Conservation (phyloP, 2,329 filamentous ascomycete species). For the Exophiala aquamarina region DNA sequence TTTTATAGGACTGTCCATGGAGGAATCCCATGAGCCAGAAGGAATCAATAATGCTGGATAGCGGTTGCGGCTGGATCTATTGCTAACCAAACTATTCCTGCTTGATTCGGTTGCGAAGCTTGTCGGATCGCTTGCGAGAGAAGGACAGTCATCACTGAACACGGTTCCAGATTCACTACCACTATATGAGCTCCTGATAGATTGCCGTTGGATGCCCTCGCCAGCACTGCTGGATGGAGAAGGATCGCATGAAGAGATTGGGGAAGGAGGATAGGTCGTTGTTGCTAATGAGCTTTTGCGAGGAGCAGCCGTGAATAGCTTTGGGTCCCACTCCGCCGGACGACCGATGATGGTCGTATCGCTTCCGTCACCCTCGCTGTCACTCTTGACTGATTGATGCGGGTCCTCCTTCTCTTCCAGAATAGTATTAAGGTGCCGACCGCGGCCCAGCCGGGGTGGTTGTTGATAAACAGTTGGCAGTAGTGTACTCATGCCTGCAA, state of each 20-base stretch:
- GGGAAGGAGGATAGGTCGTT: conserved; percentile 24
- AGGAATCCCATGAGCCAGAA: conserved; percentile 57
- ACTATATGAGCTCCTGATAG: conserved; percentile 83
- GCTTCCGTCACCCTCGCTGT: conserved; percentile 40
- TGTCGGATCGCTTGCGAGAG: conserved; percentile 51
- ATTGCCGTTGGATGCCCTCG: conserved; percentile 66
- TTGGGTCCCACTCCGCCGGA: conserved; percentile 33
- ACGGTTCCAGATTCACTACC: conserved; percentile 75
- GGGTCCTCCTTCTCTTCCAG: conserved; percentile 54
- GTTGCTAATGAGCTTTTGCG: conserved; percentile 21
- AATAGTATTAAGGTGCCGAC: conserved; percentile 63
- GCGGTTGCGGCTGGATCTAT: conserved; percentile 44
- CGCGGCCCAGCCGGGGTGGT: conserved; percentile 58
- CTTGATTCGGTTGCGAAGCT: conserved; percentile 46
- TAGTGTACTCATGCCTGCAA: conserved; percentile 38
- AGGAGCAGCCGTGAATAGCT: conserved; percentile 24
- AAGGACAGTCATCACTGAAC: conserved; percentile 43
- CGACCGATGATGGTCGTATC: conserved; percentile 31
- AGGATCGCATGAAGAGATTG: conserved; percentile 37
- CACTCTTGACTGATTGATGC: conserved; percentile 31
- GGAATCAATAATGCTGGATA: conserved; percentile 62
- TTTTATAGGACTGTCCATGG: conserved; percentile 48
- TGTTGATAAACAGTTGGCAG: conserved; percentile 53
- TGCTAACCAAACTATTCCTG: conserved; percentile 34
- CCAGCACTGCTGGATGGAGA: conserved; percentile 62